These are phyloP conservation scores for grape (Vitis vinifera) DNA, from an alignment of 164 flowering plant genomes.

Conservation along the genomic window ASM3070453v1 NC_081808.1:21337501-21338000, in stretches of 20 bases:
- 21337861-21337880: background rate
- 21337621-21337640: constrained; percentile 81
- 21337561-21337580: constrained; percentile 68
- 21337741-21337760: constrained; percentile 96
- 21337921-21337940: background rate
- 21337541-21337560: background rate
- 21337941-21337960: background rate
- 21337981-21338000: no score
- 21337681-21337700: background rate
- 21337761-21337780: constrained; percentile 97
- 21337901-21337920: no score
- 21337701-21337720: constrained; percentile 1
- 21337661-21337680: background rate
- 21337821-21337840: background rate
- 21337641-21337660: constrained; percentile 8
- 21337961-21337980: no score
- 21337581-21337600: constrained; percentile 93
- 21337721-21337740: constrained; percentile 39
- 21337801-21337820: constrained; percentile 16
- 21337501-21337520: background rate
- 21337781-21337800: constrained; percentile 97
- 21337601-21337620: constrained; percentile 90
- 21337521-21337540: background rate
- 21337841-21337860: background rate
- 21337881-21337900: background rate